Conservation (phyloP, 2,329 filamentous ascomycete species). For the Xylariomycetidae sp. region DNA sequence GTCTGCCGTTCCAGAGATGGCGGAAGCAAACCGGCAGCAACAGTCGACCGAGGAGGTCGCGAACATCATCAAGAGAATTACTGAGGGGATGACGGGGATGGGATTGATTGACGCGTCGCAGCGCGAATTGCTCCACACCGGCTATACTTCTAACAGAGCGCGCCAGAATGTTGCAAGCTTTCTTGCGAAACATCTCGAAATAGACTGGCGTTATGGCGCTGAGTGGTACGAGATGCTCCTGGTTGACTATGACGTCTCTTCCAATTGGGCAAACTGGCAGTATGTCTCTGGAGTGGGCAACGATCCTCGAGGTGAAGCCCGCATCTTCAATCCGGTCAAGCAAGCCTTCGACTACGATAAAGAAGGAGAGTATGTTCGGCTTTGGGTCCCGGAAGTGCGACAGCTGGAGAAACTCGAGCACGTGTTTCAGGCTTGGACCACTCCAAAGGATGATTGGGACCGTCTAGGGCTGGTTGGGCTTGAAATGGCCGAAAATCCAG, state of each 20-base stretch:
- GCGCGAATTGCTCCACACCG: conserved; percentile 68
- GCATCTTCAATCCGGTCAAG: conserved; percentile 80
- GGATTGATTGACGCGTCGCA: conserved; percentile 74
- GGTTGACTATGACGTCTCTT: conserved; percentile 70
- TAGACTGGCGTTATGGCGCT: conserved; percentile 77
- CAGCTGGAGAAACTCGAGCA: conserved; percentile 48
- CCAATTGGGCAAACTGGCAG: conserved; percentile 82
- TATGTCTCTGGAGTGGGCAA: conserved; percentile 78
- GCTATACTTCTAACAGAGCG: conserved; percentile 73
- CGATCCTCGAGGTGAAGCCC: conserved; percentile 64
- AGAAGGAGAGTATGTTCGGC: conserved; percentile 63
- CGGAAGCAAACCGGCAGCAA: conserved; percentile 29
- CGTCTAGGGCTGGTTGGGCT: conserved; percentile 51
- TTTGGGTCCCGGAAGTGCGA: conserved; percentile 67
- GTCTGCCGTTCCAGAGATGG: conserved; percentile 29
- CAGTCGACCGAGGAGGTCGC: conserved; percentile 39
- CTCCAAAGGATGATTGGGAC: conserved; percentile 53
- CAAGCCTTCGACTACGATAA: conserved; percentile 75
- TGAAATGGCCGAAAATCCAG: conserved; percentile 62
- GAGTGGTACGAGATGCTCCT: conserved; percentile 78
- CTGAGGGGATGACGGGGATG: conserved; percentile 66
- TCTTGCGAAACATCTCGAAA: conserved; percentile 64
- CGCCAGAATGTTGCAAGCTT: conserved; percentile 75
- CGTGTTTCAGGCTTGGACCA: conserved; percentile 67
- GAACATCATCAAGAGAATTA: conserved; percentile 52